Conservation (phyloP, 495 filamentous ascomycete species). For the Lasiosphaeriaceae sp. region DNA sequence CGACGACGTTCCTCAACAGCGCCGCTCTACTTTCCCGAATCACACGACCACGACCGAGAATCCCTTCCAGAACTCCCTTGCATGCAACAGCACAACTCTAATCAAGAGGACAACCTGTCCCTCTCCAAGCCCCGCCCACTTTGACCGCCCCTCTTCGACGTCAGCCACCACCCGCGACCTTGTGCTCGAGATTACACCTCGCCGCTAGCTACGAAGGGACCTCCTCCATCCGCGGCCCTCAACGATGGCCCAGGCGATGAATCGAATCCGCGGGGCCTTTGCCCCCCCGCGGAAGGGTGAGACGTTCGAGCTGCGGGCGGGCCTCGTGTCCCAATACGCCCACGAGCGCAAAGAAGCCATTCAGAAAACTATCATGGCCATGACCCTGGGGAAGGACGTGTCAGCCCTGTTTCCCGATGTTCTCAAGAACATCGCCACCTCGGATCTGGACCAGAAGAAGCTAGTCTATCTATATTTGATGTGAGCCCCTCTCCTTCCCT, state of each 20-base stretch:
- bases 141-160: conserved; percentile 15
- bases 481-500: conserved; percentile 48
- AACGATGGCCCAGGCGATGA: conserved; percentile 75
- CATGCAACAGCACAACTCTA: not conserved
- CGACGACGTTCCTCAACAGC: conserved; percentile 2
- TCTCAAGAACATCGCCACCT: conserved; percentile 96
- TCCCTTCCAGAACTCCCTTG: not conserved
- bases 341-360: conserved; percentile 99
- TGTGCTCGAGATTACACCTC: conserved; percentile 2
- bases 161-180: conserved; percentile 1
- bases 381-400: conserved; percentile 98
- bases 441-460: conserved; percentile 97
- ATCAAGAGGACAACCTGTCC: not conserved
- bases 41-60: not conserved
- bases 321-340: conserved; percentile 98
- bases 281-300: conserved; percentile 90
- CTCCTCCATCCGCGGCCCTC: not conserved
- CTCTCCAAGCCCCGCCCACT: not conserved
- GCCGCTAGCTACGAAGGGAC: not conserved
- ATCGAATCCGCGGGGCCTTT: conserved; percentile 92
- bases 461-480: conserved; percentile 98
- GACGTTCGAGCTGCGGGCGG: conserved; percentile 95
- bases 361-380: conserved; percentile 99
- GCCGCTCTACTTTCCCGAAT: not conserved
- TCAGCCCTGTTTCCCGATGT: conserved; percentile 97